A percentile compares a stretch with the other conserved stretches of the same genome.
These are phyloP conservation scores for Hypoxylon sp. DNA, from an alignment of 2,329 filamentous ascomycete genomes.

Conservation along the genomic window DNA sequence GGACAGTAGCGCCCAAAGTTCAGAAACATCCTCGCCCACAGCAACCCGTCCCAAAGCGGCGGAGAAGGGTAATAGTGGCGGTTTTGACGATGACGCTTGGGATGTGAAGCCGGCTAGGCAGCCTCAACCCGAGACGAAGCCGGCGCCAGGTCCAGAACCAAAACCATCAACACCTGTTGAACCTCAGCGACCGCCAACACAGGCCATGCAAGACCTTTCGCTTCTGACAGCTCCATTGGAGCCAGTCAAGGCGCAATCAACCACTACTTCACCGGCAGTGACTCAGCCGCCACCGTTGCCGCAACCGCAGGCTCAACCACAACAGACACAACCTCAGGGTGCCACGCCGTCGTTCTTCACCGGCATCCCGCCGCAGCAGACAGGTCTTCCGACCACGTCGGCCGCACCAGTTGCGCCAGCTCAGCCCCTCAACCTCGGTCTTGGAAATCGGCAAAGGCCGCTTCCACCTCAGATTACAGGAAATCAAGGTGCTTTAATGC, in stretches of 20 bases:
- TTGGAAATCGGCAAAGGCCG: constrained; percentile 73
- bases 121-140: constrained; percentile 56
- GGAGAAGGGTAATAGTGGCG: constrained; percentile 49
- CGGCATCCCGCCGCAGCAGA: constrained; percentile 61
- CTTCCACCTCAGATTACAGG: constrained; percentile 73
- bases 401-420: constrained; percentile 58
- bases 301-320: constrained; percentile 51
- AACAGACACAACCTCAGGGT: constrained; percentile 58
- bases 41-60: constrained; percentile 49
- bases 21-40: constrained; percentile 55
- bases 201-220: constrained; percentile 66
- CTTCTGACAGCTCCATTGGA: constrained; percentile 66
- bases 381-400: constrained; percentile 54
- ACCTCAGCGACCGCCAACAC: constrained; percentile 50
- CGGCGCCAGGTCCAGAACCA: constrained; percentile 72
- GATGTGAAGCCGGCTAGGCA: constrained; percentile 87
- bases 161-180: constrained; percentile 52
- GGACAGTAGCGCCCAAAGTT: constrained; percentile 57
- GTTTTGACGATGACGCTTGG: constrained; percentile 97
- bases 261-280: constrained; percentile 50
- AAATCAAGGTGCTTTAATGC: constrained; percentile 73
- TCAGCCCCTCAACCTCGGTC: constrained; percentile 60
- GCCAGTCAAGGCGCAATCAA: constrained; percentile 59
- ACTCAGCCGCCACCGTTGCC: constrained; percentile 52
- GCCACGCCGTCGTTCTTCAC: constrained; percentile 72